Conservation (phyloP, 192 early-diverging fungal species). For the Coemansia sp. region DNA sequence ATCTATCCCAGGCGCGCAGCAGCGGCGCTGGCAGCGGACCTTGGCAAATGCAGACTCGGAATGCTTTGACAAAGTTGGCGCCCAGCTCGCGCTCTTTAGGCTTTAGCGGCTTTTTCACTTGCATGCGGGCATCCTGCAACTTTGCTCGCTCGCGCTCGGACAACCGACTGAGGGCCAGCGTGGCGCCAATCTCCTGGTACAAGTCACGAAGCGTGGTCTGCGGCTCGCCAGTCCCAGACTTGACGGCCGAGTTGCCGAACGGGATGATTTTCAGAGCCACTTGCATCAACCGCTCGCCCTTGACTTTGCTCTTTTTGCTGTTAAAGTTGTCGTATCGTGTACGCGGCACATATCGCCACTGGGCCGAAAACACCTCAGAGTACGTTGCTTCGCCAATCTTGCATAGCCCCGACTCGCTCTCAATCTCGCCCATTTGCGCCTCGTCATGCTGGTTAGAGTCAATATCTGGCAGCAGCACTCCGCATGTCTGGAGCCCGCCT, state of each 20-base stretch:
- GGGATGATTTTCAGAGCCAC: slow-evolving; percentile 81
- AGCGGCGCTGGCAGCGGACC: slow-evolving; percentile 65
- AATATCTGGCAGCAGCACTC: slow-evolving; percentile 28
- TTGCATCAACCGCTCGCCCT: slow-evolving; percentile 52
- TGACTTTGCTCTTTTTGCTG: slow-evolving; percentile 30
- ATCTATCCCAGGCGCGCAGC: slow-evolving; percentile 70
- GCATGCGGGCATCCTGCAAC: slow-evolving; percentile 34
- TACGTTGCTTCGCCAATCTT: slow-evolving; percentile 88
- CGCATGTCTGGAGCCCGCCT: slow-evolving; percentile 41
- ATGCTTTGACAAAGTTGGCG: slow-evolving; percentile 49
- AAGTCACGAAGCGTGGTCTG: slow-evolving; percentile 54
- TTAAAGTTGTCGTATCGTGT: slow-evolving; percentile 48
- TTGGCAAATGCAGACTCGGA: slow-evolving; percentile 62
- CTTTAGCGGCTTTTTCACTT: slow-evolving; percentile 36
- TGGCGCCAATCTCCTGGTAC: slow-evolving; percentile 61
- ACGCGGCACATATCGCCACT: slow-evolving; percentile 40
- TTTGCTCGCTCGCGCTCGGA: slow-evolving; percentile 45
- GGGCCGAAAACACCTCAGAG: slow-evolving; percentile 70
- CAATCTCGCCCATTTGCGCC: slow-evolving; percentile 35
- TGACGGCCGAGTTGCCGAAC: slow-evolving; percentile 53
- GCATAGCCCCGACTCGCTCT: slow-evolving; percentile 37
- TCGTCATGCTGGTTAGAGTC: slow-evolving; percentile 14
- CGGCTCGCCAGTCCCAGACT: slow-evolving; percentile 47
- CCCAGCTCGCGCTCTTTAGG: slow-evolving; percentile 41
- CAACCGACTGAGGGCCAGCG: slow-evolving; percentile 51